Base-by-base conservation (phyloP, 306 rosid species). In the Vicia sativa region DNA sequence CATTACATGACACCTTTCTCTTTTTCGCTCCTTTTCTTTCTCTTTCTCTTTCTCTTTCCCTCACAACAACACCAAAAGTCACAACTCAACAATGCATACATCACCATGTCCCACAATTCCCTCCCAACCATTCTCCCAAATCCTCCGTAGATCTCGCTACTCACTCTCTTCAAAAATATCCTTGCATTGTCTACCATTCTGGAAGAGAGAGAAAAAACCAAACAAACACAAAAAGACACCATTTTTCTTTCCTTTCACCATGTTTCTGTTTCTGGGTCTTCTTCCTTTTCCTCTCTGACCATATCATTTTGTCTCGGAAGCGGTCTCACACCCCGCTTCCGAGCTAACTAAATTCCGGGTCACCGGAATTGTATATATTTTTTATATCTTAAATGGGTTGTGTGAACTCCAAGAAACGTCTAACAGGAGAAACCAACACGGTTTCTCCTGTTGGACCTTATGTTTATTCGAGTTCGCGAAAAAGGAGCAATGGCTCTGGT, bases 71-170 rank as follows among this genome's bases (percentile, higher is more conserved):
- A 58, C 65, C 73, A 56, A 65, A 73, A 75, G 69, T 68, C 72
- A 41, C 65, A 73, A 66, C 56, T 53, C 59, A 70, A 52, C 64
- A 74, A 73, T 65, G 67, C 71, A 87, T 62, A 71, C 62, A 69
- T 77, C 55, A 68, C 82, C 79, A 44, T 89, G 95, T 76, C 89
- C 91, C 90, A 82, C 86, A 83, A 84, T 71, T 84, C 76, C 65
- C 77, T 78, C 80, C 2, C 88, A 89, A 75, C 81, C 84, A 62
- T 79, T 86, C 79, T 25, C 81, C 14, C 53, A 58, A 67, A 71
- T 35, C 76, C 71, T 62, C 90, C 91, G 84, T 72, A 79, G 77
- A 83, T 85, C 77, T 82, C 89, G 88, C 87, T 6, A 0, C 8
- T 75, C 76, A 34, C 57, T 34, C 60, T 53, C 52, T 3, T 0